Percentiles rank a stretch among this genome's conserved stretches.
Evolutionary conservation across 1,284 basidiomycete species (phyloP).

Genomic region (Porogramme epimiltina): DNA sequence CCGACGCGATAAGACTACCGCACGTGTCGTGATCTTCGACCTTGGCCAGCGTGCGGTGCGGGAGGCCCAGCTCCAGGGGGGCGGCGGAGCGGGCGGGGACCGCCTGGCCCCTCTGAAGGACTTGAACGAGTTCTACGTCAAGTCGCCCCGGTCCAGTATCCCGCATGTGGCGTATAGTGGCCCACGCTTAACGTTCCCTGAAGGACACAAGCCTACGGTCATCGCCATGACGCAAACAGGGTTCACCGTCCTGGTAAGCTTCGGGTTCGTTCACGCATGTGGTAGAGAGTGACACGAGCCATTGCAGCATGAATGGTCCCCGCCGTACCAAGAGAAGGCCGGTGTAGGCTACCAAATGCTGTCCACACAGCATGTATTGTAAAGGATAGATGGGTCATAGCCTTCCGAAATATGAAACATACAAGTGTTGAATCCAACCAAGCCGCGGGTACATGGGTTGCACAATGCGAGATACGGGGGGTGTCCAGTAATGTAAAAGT

Average conservation of each 20-base stretch:
- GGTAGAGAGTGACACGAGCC: background rate
- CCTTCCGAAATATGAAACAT: background rate
- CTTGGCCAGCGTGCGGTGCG: conserved; percentile 3
- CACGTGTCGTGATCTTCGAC: conserved; percentile 4
- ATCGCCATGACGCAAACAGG: conserved; percentile 2
- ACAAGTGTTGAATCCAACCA: conserved; percentile 1
- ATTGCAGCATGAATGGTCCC: conserved; percentile 5
- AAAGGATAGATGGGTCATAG: background rate
- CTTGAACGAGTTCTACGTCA: background rate
- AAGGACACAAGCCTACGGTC: conserved; percentile 6
- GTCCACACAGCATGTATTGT: background rate
- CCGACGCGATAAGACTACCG: background rate
- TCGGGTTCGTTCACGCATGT: background rate
- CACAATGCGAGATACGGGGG: background rate
- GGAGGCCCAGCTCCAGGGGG: background rate
- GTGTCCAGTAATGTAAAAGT: conserved; percentile 10
- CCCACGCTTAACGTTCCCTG: background rate
- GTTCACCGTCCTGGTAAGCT: conserved; percentile 4
- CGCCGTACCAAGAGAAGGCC: conserved; percentile 5
- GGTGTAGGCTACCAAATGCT: conserved; percentile 9
- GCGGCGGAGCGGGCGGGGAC: background rate
- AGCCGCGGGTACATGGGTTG: conserved; percentile 1
- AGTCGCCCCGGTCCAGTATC: background rate
- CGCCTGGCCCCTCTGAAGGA: background rate
- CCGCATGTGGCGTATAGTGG: conserved; percentile 5